Percentiles rank a stretch among this genome's conserved stretches.
These are phyloP conservation scores for Plectosphaerella cucumerina DNA, from an alignment of 2,329 filamentous ascomycete species.

Conservation along the genomic window DNA sequence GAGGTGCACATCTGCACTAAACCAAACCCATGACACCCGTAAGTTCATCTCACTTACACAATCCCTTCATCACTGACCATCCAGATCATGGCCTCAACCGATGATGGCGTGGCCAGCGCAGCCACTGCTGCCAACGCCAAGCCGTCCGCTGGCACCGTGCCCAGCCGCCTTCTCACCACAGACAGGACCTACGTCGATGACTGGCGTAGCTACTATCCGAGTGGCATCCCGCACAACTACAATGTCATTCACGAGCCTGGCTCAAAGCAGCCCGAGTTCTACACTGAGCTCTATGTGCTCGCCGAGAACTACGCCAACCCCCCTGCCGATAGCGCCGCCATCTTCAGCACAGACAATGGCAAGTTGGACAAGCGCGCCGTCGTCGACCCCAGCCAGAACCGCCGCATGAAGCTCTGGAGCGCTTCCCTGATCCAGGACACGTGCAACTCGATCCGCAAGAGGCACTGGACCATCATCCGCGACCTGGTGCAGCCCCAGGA, in stretches of 20 bases:
- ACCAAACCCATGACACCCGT: too few species aligned
- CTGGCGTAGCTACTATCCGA: constrained; percentile 26
- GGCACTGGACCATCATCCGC: constrained; percentile 30
- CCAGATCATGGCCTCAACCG: neutral
- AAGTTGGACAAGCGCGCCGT: constrained; percentile 19
- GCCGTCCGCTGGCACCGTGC: too few species aligned
- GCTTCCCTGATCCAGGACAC: constrained; percentile 31
- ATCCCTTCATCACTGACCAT: too few species aligned
- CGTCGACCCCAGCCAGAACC: constrained; percentile 14
- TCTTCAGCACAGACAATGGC: constrained; percentile 35
- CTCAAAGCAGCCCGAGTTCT: constrained; percentile 19
- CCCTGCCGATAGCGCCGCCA: constrained; percentile 22
- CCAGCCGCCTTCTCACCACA: neutral
- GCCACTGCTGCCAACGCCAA: too few species aligned
- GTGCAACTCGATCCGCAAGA: constrained; percentile 32
- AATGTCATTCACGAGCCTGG: constrained; percentile 22
- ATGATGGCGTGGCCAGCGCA: too few species aligned
- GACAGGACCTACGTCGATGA: neutral
- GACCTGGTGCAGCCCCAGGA: constrained; percentile 21
- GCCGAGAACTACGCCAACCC: constrained; percentile 32
- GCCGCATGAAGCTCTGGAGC: constrained; percentile 31
- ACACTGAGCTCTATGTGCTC: constrained; percentile 30
- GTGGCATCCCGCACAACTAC: constrained; percentile 28
- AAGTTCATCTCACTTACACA: too few species aligned
- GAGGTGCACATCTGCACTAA: too few species aligned